Conservation (phyloP, 1,284 basidiomycete genomes). For the Cryptococcus deneoformans region DNA sequence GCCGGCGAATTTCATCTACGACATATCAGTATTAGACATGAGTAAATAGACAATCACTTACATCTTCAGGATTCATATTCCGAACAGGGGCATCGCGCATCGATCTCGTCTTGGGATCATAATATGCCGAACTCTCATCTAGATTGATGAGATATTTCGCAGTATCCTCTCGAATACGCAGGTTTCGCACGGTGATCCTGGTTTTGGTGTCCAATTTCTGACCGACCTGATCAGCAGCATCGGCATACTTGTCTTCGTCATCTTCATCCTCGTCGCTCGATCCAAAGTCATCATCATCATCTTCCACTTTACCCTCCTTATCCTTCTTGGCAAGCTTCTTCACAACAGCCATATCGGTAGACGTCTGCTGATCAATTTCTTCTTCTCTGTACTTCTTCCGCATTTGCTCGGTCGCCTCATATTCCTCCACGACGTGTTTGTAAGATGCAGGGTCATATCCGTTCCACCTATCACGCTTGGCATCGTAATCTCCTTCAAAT, state of each 20-base stretch:
- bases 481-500: conserved; percentile 79
- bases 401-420: conserved; percentile 87
- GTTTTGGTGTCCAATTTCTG: conserved; percentile 98
- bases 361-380: conserved; percentile 94
- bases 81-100: conserved; percentile 95
- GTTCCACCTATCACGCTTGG: conserved; percentile 98
- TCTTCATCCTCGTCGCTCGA: conserved; percentile 93
- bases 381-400: conserved; percentile 88
- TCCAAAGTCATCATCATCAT: conserved; percentile 82
- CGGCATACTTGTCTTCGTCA: conserved; percentile 95
- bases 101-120: conserved; percentile 98
- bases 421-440: conserved; percentile 85
- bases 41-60: conserved; percentile 48
- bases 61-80: conserved; percentile 77
- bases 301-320: conserved; percentile 58
- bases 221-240: conserved; percentile 94
- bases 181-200: conserved; percentile 94
- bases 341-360: conserved; percentile 77
- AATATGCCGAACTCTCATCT: conserved; percentile 93
- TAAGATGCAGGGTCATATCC: conserved; percentile 92
- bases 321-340: conserved; percentile 81
- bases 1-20: conserved; percentile 82
- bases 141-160: conserved; percentile 99
- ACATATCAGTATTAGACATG: conserved; percentile 4
- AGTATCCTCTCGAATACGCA: conserved; percentile 98